Evolutionary conservation across 2,329 filamentous ascomycete species (phyloP), one percentile per base, ranked within the genome.

Genomic region (Neophaeococcomyces mojaviensis): DNA sequence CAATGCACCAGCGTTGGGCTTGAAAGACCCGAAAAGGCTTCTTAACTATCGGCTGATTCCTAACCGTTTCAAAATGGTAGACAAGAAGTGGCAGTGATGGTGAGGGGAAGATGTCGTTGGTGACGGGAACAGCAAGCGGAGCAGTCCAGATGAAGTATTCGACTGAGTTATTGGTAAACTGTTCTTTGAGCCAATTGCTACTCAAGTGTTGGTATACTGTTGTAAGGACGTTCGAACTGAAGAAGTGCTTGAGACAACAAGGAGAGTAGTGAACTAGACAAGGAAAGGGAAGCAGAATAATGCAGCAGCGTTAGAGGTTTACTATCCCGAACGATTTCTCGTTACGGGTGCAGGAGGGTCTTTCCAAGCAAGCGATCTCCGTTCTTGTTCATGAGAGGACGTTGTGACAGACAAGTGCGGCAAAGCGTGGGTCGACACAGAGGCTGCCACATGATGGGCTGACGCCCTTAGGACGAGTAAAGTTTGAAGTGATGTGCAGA

Each of bases 401-500:
- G 22, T 36, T 22, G 41, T 24, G 22, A 44, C 15, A 8, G 19
- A 20, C 41, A 24, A 24, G 20, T 37, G 37, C 9, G 33, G 32
- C 18, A 44, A 43, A 30, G 41, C 20, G 41, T 44, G 41, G 41
- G 33, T 37, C 41, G 15, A 30, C 15, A 30, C 30, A 30, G 39
- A 12, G 20, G 20, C 4, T 35, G 30, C 19, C 3, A 20, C 33
- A 22, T 44, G 33, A 37, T 44, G 41, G 41, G 41, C 28, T 35
- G 41, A 19, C n/a, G 33, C 15, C 18, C 5, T 16, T 10, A 8
- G 20, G 20, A 18, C 24, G 22, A 37, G 20, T 44, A 22, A 35
- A 19, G 40, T 34, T 37, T 33, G 24, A 28, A 22, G 22, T 44
- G 41, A 44, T 44, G 41, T 44, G 41, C 41, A 44, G 32, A 36